These are phyloP conservation scores for Botryotinia convoluta DNA, from an alignment of 2,329 filamentous ascomycete species.

Conservation along the genomic window DNA sequence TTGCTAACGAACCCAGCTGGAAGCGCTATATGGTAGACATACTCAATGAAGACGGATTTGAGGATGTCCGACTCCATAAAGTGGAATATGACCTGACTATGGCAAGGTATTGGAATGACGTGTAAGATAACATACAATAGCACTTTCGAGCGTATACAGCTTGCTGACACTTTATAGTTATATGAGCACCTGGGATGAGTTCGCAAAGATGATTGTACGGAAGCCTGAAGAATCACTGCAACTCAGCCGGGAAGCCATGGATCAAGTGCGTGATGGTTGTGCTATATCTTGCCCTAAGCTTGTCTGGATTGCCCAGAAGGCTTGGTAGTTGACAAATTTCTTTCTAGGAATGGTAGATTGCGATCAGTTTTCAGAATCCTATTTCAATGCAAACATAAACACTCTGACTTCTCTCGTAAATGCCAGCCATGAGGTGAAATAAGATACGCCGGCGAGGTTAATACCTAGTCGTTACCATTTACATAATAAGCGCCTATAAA, in stretches of 20 bases:
- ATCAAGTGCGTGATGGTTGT: not conserved
- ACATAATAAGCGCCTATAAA: not conserved
- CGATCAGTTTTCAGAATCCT: rapidly evolving
- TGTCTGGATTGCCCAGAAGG: not conserved
- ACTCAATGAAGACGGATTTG: not conserved
- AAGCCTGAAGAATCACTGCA: not conserved
- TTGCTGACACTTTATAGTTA: not conserved
- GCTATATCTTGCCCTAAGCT: conserved; percentile 1
- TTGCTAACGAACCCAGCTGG: not conserved
- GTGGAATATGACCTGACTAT: not conserved
- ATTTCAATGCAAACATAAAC: not conserved
- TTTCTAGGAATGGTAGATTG: not conserved
- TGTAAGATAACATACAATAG: not conserved
- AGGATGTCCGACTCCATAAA: not conserved
- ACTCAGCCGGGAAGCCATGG: not conserved
- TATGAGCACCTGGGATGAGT: not conserved
- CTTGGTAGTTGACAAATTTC: too few species aligned
- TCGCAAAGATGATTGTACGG: not conserved
- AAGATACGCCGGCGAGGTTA: not conserved
- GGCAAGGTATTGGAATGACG: not conserved
- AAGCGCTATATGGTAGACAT: not conserved
- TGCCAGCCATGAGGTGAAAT: not conserved
- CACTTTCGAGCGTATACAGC: not conserved
- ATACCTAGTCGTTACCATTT: not conserved
- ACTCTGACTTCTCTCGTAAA: not conserved